Evolutionary conservation across 164 flowering plant genomes (phyloP).

Genomic region (Piper betle): DNA sequence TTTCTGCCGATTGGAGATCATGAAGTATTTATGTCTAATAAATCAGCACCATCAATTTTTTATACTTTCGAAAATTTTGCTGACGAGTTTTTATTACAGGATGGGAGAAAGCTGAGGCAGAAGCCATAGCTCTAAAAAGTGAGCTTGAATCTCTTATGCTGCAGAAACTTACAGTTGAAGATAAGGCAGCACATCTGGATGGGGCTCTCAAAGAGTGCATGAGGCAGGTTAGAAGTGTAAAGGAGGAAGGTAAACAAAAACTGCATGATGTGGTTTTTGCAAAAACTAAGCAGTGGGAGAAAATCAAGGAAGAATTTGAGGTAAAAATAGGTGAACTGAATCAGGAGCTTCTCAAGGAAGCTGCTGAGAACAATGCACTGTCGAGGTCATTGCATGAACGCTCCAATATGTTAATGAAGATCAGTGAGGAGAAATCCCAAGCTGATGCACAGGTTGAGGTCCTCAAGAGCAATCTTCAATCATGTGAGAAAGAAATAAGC

Average conservation of each 20-base stretch:
- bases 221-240: constrained; percentile 81
- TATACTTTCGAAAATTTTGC: not conserved
- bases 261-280: constrained; percentile 53
- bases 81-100: constrained; percentile 28
- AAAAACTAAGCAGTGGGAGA: constrained; percentile 73
- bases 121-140: constrained; percentile 69
- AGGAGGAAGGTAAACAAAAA: constrained; percentile 86
- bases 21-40: too few relatives aligned
- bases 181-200: constrained; percentile 81
- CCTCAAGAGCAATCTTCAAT: constrained; percentile 57
- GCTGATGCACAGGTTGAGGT: constrained; percentile 81
- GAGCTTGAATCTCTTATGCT: constrained; percentile 85
- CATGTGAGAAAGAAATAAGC: constrained; percentile 77
- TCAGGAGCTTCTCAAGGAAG: constrained; percentile 59
- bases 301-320: constrained; percentile 61
- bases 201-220: constrained; percentile 98
- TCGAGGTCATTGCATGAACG: constrained; percentile 90
- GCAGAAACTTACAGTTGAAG: constrained; percentile 78
- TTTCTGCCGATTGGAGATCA: not conserved
- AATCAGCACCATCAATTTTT: too few relatives aligned
- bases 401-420: constrained; percentile 57
- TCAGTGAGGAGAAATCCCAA: constrained; percentile 77
- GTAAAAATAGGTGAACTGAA: constrained; percentile 48
- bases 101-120: constrained; percentile 99
- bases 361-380: constrained; percentile 73